phyloP scores from a whole-genome alignment of 1,284 basidiomycete species.

The Hemileia vastatrix region DNA sequence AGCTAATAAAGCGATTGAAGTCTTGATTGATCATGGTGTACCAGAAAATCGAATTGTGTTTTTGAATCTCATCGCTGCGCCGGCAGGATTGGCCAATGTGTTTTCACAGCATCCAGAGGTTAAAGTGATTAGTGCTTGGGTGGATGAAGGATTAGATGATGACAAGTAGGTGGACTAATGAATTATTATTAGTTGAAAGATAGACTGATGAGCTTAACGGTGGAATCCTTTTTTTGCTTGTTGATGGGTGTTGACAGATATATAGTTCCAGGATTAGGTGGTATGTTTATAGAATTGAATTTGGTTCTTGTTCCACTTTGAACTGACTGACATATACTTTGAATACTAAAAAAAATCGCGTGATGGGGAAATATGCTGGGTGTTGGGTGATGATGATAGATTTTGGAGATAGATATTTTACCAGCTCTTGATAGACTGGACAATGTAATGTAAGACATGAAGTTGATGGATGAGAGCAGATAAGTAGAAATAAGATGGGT shows the following conservation, averaged over 20 bases:
- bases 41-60: conserved; percentile 81
- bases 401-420: conserved; percentile 37
- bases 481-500: too few species aligned
- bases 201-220: too few species aligned
- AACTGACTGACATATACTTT: background rate
- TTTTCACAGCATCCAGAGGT: conserved; percentile 67
- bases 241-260: conserved; percentile 45
- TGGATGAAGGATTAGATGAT: conserved; percentile 88
- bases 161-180: conserved; percentile 42
- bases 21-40: conserved; percentile 80
- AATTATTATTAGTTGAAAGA: too few species aligned
- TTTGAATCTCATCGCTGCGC: conserved; percentile 86
- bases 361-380: too few species aligned
- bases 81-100: conserved; percentile 79
- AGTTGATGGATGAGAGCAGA: too few species aligned
- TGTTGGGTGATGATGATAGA: conserved; percentile 24
- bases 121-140: conserved; percentile 92
- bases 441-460: too few species aligned
- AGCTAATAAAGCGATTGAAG: conserved; percentile 93
- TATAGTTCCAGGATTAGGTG: conserved; percentile 66
- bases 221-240: background rate
- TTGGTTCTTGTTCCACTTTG: background rate
- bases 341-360: too few species aligned
- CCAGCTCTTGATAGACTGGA: conserved; percentile 15
- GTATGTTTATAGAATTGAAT: conserved; percentile 18